A percentile compares a stretch with the other conserved stretches of the same genome.
Evolutionary conservation across 257 asterid species (phyloP).

Genomic region (Solanum chmielewskii): DNA sequence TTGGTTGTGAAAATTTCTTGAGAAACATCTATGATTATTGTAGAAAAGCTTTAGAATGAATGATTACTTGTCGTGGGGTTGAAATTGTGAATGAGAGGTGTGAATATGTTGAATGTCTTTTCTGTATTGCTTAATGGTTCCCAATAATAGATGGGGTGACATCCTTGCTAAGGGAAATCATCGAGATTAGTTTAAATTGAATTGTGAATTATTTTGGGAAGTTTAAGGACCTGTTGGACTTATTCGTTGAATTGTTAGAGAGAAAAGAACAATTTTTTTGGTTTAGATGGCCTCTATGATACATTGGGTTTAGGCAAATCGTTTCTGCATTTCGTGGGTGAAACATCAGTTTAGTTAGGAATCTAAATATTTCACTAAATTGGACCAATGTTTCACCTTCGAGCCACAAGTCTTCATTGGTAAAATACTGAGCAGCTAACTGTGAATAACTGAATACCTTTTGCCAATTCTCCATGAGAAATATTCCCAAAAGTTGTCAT

Average conservation of each 20-base stretch:
- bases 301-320: neutral
- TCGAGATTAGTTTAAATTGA: neutral
- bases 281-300: neutral
- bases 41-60: neutral
- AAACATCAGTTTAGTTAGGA: neutral
- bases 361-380: neutral
- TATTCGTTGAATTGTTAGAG: neutral
- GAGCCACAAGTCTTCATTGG: neutral
- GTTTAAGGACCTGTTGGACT: neutral
- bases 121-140: no score
- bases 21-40: no score
- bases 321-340: neutral
- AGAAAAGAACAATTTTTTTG: neutral
- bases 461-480: no score
- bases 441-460: no score
- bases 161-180: neutral
- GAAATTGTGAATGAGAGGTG: no score
- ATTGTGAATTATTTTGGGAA: neutral
- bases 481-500: no score
- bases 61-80: neutral
- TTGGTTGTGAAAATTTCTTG: neutral
- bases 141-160: neutral
- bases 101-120: no score
- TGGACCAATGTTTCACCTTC: neutral
- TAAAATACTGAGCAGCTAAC: no score